Conservation (phyloP, 2,329 filamentous ascomycete species). For the Fusarium floridanum region DNA sequence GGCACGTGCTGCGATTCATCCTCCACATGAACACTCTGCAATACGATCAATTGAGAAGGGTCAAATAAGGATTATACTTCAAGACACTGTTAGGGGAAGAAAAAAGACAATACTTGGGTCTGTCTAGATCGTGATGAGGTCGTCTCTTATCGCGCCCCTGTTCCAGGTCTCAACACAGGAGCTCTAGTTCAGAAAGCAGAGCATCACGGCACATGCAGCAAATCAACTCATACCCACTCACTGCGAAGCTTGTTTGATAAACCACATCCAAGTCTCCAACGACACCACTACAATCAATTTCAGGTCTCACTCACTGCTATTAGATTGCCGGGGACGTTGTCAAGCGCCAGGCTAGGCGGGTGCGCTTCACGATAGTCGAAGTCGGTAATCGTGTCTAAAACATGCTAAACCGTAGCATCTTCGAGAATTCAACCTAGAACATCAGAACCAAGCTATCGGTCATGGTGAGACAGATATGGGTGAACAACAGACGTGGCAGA, state of each 20-base stretch:
- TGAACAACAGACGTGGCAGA: background rate
- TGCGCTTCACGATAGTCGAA: background rate
- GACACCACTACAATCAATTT: background rate
- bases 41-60: conserved; percentile 69
- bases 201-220: background rate
- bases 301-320: background rate
- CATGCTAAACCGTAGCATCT: background rate
- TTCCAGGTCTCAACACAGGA: background rate
- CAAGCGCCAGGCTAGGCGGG: background rate
- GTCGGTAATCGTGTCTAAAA: background rate
- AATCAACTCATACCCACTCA: background rate
- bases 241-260: background rate
- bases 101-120: background rate
- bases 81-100: background rate
- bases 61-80: background rate
- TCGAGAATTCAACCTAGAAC: background rate
- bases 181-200: background rate
- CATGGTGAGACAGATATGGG: background rate
- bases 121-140: background rate
- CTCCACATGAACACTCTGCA: conserved; percentile 57
- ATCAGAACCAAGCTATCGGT: background rate
- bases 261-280: background rate
- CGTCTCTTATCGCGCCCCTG: background rate
- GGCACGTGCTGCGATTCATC: conserved; percentile 46
- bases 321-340: background rate